These are phyloP conservation scores for Andrographis paniculata DNA, from an alignment of 305 asterid species.

Conservation along the genomic window DNA sequence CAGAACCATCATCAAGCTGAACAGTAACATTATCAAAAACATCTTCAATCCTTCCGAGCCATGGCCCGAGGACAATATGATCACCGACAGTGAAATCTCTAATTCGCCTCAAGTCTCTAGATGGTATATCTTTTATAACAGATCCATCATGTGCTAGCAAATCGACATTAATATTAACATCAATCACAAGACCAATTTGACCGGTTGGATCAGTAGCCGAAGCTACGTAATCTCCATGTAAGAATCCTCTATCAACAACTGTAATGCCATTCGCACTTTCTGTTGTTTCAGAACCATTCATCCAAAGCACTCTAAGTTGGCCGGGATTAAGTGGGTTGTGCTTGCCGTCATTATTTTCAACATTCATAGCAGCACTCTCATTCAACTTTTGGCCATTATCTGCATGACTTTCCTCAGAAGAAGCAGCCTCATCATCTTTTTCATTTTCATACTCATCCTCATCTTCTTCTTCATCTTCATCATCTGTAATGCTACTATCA, in stretches of 20 bases:
- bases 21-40: slow-evolving; percentile 89
- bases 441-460: slow-evolving; percentile 27
- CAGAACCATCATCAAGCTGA: slow-evolving; percentile 87
- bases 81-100: slow-evolving; percentile 86
- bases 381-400: slow-evolving; percentile 27
- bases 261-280: slow-evolving; percentile 45
- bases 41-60: slow-evolving; percentile 94
- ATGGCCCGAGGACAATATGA: slow-evolving; percentile 83
- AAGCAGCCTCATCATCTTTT: slow-evolving; percentile 31
- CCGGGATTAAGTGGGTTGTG: slow-evolving; percentile 46
- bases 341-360: slow-evolving; percentile 35
- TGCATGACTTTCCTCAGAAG: slow-evolving; percentile 29
- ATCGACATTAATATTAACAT: slow-evolving; percentile 56
- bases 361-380: slow-evolving; percentile 29
- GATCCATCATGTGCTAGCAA: slow-evolving; percentile 57
- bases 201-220: slow-evolving; percentile 82
- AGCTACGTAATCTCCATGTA: slow-evolving; percentile 94
- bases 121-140: slow-evolving; percentile 37
- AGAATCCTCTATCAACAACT: slow-evolving; percentile 82
- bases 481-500: slow-evolving; percentile 64
- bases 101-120: slow-evolving; percentile 62
- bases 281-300: slow-evolving; percentile 67
- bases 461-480: slow-evolving; percentile 46
- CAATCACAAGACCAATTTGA: slow-evolving; percentile 88
- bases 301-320: slow-evolving; percentile 86